A percentile compares a stretch with the other conserved stretches of the same genome.
Conservation (phyloP, 1,284 basidiomycete species). For the Ceraceosorus guamensis region DNA sequence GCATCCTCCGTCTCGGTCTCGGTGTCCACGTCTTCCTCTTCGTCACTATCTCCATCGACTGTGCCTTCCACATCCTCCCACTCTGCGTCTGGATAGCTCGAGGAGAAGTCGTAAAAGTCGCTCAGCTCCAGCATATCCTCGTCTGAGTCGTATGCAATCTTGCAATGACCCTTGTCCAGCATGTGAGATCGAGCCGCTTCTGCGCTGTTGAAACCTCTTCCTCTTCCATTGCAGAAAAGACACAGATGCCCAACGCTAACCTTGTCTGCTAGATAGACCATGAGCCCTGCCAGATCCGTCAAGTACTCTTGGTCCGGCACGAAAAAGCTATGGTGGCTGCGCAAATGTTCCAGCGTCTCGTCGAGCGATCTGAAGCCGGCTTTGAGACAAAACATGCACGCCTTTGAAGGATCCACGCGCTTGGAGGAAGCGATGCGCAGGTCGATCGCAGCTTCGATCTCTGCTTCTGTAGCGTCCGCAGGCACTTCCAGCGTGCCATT, state of each 20-base stretch:
- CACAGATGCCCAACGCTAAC: constrained; percentile 87
- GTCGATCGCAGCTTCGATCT: constrained; percentile 38
- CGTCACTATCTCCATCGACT: constrained; percentile 16
- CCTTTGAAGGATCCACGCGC: constrained; percentile 34
- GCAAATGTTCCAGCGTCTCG: constrained; percentile 80
- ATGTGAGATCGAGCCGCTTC: constrained; percentile 44
- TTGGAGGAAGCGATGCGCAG: constrained; percentile 35
- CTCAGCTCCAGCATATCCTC: constrained; percentile 76
- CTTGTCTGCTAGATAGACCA: constrained; percentile 85
- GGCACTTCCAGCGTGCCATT: constrained; percentile 5
- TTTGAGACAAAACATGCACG: constrained; percentile 67
- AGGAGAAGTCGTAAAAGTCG: constrained; percentile 87
- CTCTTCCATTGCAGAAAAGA: constrained; percentile 62
- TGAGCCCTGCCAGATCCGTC: constrained; percentile 70
- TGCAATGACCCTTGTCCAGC: constrained; percentile 64
- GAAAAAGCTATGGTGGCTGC: constrained; percentile 80
- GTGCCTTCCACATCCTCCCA: constrained; percentile 41
- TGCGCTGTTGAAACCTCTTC: constrained; percentile 33
- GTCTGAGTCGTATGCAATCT: constrained; percentile 80
- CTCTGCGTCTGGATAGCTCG: constrained; percentile 60
- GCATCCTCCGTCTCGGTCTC: constrained; percentile 54
- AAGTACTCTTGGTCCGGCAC: constrained; percentile 89
- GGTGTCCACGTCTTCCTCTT: constrained; percentile 34
- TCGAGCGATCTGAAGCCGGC: constrained; percentile 58
- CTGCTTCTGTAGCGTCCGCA: constrained; percentile 34